These are phyloP conservation scores for Xanthoconium purpureum DNA, from an alignment of 768 basidiomycete species.

Conservation along the genomic window DNA sequence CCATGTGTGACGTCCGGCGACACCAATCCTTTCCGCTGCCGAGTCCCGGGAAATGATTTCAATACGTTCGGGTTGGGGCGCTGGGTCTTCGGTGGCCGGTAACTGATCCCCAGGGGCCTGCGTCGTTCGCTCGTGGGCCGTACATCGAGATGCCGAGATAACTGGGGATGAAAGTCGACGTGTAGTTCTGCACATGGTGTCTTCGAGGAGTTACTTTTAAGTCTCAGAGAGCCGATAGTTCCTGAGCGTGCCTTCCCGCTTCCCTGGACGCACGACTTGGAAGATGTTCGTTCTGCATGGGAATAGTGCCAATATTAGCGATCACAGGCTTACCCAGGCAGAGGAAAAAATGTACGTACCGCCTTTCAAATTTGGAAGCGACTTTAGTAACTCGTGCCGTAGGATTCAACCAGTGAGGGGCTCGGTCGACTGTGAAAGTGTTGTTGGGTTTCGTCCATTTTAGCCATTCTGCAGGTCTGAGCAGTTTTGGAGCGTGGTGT, in stretches of 20 bases:
- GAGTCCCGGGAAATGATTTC: neutral
- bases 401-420: too few relatives aligned
- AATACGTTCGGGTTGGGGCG: conserved; percentile 1
- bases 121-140: conserved; percentile 13
- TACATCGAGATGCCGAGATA: neutral
- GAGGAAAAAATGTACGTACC: too few relatives aligned
- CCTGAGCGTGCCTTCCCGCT: neutral
- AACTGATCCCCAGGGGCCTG: neutral
- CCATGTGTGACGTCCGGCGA: neutral
- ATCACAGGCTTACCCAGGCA: too few relatives aligned
- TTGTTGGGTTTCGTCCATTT: too few relatives aligned
- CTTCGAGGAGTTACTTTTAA: neutral
- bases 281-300: neutral
- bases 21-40: neutral
- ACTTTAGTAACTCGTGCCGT: too few relatives aligned
- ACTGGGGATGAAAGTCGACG: too few relatives aligned
- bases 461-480: too few relatives aligned
- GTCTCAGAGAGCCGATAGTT: neutral
- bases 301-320: neutral
- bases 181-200: neutral
- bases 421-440: too few relatives aligned
- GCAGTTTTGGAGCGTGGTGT: too few relatives aligned
- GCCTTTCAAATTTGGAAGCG: neutral
- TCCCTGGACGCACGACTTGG: neutral
- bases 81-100: neutral